Evolutionary conservation across 805 yeast species (phyloP), one percentile per base, ranked within the genome.

Genomic region (Sungouiozyma ichnusensis): DNA sequence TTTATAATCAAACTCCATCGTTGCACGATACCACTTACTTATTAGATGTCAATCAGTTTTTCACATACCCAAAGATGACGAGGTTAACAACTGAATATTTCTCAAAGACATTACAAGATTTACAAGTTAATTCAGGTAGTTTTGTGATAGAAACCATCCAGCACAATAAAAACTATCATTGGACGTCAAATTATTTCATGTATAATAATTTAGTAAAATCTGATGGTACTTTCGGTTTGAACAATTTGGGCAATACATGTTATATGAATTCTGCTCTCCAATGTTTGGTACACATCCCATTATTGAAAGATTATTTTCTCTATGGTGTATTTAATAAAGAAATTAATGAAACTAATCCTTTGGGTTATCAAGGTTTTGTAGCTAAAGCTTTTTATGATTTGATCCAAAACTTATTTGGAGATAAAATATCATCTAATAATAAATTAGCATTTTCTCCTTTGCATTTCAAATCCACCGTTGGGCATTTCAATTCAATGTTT

Each of bases 221-320:
- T 1, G 53, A 58, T 42, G 88, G 96, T 49, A 50, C 42, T 6
- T 60, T 70, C 44, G 81, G 97, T 46, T 49, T 81, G 54, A 65
- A 71, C 40, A 88, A 85, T 55, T 65, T 87, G 46, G 97, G 97
- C 2, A 88, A 88, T 57, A 80, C 94, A 0, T 88, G 97, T 60
- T 88, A 86, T 60, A 87, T 88, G 97, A 87, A 86, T 60, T 84
- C 94, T 8, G 96, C 96, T 0, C 64, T 90, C 36, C 97, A 92
- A 56, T 90, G 97, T 54, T 64, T 90, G 35, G 73, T 77, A 0
- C 97, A 90, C 55, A 72, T 88, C 11, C 94, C 95, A 1, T 95
- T 86, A 58, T 62, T 92, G 19, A 74, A 80, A 8, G 71, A 77
- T 35, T 90, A 86, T 57, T 92, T 90, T 53, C 63, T 80, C 32